Base-by-base conservation (phyloP, 2,329 filamentous ascomycete species). In the Trichoderma sp. region DNA sequence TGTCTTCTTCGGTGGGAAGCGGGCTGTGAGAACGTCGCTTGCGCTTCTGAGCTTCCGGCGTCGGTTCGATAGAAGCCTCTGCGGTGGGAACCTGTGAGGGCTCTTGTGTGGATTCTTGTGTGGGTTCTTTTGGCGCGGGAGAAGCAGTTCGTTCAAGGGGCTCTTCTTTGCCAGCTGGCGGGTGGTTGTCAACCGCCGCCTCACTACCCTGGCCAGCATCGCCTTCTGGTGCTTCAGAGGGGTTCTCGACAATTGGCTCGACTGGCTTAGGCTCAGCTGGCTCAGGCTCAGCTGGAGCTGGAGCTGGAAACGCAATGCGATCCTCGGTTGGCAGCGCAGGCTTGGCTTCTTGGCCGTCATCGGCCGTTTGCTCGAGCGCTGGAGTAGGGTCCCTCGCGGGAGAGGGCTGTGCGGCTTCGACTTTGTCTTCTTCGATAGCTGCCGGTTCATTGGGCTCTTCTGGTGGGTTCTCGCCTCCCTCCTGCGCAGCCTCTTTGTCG, bases 1-100 rank as follows among this genome's bases (percentile, higher is more conserved):
- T 83, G 16, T 89, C 88, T 75, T 90, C 87, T 29, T 86, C 84
- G 11, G 86, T 88, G 9, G 89, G 89, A 24, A 88, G 85, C 45
- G 92, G 92, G 75, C 88, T 93, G 74, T 87, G 86, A 60, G 91
- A 94, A 79, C 91, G 88, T 79, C 91, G 90, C 82, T 93, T 94
- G 77, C 92, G 88, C 83, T 92, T 93, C 79, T 90, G 89, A 56
- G 85, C 85, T 78, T 92, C 91, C 77, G 62, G 63, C 14, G 69
- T 31, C 7, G 75, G 18, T 31, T 74, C 75, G 9, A 66, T 24
- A 5, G 69, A 72, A 8, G 16, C n/a, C 14, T 76, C 62, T 62
- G 53, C 21, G 7, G 27, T 24, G 50, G 50, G 50, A 21, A 14
- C 50, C 21, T 24, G 50, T 24, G 50, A 24, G 21, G 50, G 50